Evolutionary conservation across 129 eudicot genomes (phyloP), one percentile per base, ranked within the genome.

Genomic region (Saposhnikovia divaricata): DNA sequence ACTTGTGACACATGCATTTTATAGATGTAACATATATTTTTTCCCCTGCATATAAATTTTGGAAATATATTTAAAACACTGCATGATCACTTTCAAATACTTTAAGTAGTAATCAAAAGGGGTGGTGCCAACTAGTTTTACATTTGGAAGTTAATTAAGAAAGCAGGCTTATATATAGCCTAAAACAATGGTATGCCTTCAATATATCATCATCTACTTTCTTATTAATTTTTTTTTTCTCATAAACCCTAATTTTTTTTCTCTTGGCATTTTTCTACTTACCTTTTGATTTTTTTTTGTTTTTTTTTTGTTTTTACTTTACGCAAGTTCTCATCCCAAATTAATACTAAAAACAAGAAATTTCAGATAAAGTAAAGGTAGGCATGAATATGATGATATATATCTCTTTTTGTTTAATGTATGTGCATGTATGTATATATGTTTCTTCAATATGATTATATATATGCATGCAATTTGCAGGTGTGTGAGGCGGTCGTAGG

Each of bases 401-500:
- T 25, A 23, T 61, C 15, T n/a, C 15, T 61, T n/a, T 61, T n/a
- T 23, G 13, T 8, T 59, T 23, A n/a, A 57, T 23, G 11, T 0
- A 0, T 57, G 12, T 4, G 3, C n/a, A 14, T 19, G 68, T 15
- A n/a, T n/a, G 11, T 21, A 55, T 55, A 9, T 7, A n/a, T 61
- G 25, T 25, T 23, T 59, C 11, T 59, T 59, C 5, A n/a, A 59
- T 59, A 59, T 59, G 31, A 25, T 61, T 23, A 57, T 61, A 9
- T 61, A 61, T 9, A n/a, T 61, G 37, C 69, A 61, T 61, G 69
- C 69, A 61, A 61, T n/a, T 12, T 61, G 69, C 69, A 61, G 69
- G 69, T 10, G 66, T n/a, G 15, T 39, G 15, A 25, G 69, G 21
- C 18, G 69, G 70, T 37, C 13, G 13, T 5, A 53, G 47, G 68